Evolutionary conservation across 208 protist species (phyloP), one percentile per base, ranked within the genome.

Genomic region (Wallacemonas collosoma): DNA sequence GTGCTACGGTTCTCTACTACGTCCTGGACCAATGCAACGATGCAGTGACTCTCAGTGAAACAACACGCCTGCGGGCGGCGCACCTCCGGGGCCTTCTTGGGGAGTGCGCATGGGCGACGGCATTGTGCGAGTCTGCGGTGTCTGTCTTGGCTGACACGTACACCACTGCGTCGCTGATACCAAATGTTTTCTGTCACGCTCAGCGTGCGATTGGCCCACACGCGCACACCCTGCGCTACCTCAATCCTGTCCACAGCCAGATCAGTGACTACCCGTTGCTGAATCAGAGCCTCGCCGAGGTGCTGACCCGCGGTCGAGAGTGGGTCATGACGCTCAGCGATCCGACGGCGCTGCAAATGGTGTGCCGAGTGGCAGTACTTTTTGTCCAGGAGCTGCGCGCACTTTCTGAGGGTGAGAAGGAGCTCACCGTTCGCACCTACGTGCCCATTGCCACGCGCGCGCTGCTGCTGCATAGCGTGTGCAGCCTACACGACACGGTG

Each of bases 21-120:
- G 70, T 94, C 9, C 68, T 95, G 41, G 92, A 95, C 17, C 92
- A 96, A 72, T 88, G 76, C 76, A 71, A 57, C 11, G 92, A 95
- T 75, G 86, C 80, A 54, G 71, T 89, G 51, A 7, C 15, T 9
- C 60, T 65, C 64, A 80, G 9, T 72, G 73, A 38, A 56, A 81
- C 53, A 61, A 56, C 15, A 40, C 87, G 56, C 45, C 60, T n/a
- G 64, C 54, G 50, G 26, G 57, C 3, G 72, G 77, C 11, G 50
- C 11, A n/a, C 36, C 63, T 17, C 81, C 77, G 53, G 3, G 77
- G 41, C 61, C 58, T 15, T 48, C 43, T 47, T 66, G 45, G 60
- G 64, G 68, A 15, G 50, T 53, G 41, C 7, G 60, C 44, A 26
- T 65, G 60, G 60, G 12, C 41, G 26, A 26, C 26, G 7, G 60